These are phyloP conservation scores for Leccinum angustisporum DNA, from an alignment of 1,284 basidiomycete genomes.

Conservation along the genomic window DNA sequence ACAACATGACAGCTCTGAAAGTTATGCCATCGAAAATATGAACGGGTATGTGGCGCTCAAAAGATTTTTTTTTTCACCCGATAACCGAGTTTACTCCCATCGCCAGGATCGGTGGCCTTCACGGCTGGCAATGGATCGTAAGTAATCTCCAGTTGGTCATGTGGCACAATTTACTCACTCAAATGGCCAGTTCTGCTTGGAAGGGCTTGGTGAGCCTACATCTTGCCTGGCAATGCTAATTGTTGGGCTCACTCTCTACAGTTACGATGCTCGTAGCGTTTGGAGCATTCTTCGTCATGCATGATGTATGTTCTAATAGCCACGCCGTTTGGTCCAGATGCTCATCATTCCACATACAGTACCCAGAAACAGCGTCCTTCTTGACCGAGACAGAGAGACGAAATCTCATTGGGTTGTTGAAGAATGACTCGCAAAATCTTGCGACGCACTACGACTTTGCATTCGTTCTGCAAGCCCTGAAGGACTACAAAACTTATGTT, in stretches of 20 bases:
- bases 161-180: slow-evolving; percentile 3
- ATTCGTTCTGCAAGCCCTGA: slow-evolving; percentile 42
- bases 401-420: slow-evolving; percentile 38
- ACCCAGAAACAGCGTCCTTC: slow-evolving; percentile 48
- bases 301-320: slow-evolving; percentile 38
- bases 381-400: slow-evolving; percentile 39
- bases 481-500: slow-evolving; percentile 46
- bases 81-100: background rate
- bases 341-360: slow-evolving; percentile 31
- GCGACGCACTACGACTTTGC: slow-evolving; percentile 36
- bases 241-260: slow-evolving; percentile 3
- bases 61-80: background rate
- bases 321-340: background rate
- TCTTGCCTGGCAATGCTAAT: background rate
- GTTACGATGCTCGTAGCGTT: slow-evolving; percentile 40
- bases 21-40: slow-evolving; percentile 36
- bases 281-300: slow-evolving; percentile 42
- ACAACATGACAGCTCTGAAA: slow-evolving; percentile 8
- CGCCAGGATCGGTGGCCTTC: slow-evolving; percentile 38
- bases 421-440: slow-evolving; percentile 39
- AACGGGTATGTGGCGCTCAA: slow-evolving; percentile 35
- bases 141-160: slow-evolving; percentile 21
- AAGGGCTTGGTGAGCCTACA: slow-evolving; percentile 28
- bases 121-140: slow-evolving; percentile 51
- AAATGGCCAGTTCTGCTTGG: slow-evolving; percentile 32